These are phyloP conservation scores for Stachybotrys chartarum DNA, from an alignment of 2,329 filamentous ascomycete genomes.

Conservation along the genomic window DNA sequence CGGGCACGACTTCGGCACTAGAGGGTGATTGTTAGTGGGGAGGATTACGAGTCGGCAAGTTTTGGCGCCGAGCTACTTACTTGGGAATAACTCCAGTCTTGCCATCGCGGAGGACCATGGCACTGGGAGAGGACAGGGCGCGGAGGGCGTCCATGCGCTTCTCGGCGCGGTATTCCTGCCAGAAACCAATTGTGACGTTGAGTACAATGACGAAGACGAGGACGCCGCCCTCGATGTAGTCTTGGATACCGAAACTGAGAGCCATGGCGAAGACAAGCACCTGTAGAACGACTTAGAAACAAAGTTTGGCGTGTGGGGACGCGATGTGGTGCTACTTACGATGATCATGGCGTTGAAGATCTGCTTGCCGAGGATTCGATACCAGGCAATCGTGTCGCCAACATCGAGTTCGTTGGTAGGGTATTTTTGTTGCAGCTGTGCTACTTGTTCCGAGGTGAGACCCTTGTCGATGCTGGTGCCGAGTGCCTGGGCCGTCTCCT, in stretches of 20 bases:
- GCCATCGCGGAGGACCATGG: slow-evolving; percentile 54
- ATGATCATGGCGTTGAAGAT: slow-evolving; percentile 73
- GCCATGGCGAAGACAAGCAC: slow-evolving; percentile 73
- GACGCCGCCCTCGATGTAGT: slow-evolving; percentile 62
- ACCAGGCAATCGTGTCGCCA: slow-evolving; percentile 58
- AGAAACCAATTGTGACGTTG: slow-evolving; percentile 63
- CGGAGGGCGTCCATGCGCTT: slow-evolving; percentile 60
- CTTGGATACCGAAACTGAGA: slow-evolving; percentile 58
- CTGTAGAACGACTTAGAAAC: slow-evolving; percentile 27
- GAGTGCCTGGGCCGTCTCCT: slow-evolving; percentile 56
- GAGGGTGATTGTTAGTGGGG: neutral
- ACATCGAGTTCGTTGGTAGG: slow-evolving; percentile 66
- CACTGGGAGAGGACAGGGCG: slow-evolving; percentile 55
- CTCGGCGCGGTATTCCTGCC: slow-evolving; percentile 57
- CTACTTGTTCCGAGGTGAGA: slow-evolving; percentile 52
- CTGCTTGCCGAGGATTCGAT: slow-evolving; percentile 67
- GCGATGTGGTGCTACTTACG: slow-evolving; percentile 30
- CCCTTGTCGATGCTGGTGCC: slow-evolving; percentile 61
- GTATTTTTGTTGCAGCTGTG: slow-evolving; percentile 49
- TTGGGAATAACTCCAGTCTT: slow-evolving; percentile 50
- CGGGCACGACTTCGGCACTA: slow-evolving; percentile 60
- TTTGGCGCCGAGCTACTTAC: slow-evolving; percentile 27
- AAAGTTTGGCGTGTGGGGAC: neutral
- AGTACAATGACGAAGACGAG: slow-evolving; percentile 60
- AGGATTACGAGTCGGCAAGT: neutral